Evolutionary conservation across 768 basidiomycete species (phyloP), one percentile per base, ranked within the genome.

Genomic region (Pisolithus albus): DNA sequence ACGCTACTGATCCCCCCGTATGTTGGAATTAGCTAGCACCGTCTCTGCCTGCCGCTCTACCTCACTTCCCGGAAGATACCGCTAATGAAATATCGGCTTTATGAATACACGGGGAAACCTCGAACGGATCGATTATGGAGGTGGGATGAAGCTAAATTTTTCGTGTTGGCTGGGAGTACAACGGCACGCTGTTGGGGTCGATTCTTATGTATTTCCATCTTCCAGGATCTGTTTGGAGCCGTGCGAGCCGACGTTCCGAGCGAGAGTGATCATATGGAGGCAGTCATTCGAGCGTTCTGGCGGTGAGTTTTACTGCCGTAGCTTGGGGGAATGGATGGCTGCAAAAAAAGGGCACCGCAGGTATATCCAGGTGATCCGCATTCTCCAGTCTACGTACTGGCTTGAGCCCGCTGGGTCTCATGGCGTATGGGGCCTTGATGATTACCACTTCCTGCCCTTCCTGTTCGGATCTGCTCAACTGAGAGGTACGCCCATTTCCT

Each of bases 351-450:
- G 30, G 30, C n/a, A 30, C 7, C 45, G 2, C 46, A 79, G 78
- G 58, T 94, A 92, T 60, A 79, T 92, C 30, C 70, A 81, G 46
- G 78, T 87, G 45, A 91, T 91, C 90, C 82, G 96, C 0, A 61
- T 81, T 10, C 75, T 99, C 2, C 94, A 98, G 59, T 92, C 90
- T 4, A 83, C 85, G 3, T 99, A 99, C 64, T 96, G 94, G 92
- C 80, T 97, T 0, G 95, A 99, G 65, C 95, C 95, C 4, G 95
- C 95, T 7, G 94, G 95, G n/a, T 98, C 96, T 1, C 95, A 98
- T 64, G 95, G 95, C 0, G 95, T 97, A 0, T 98, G 94, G 89
- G 95, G 95, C 1, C 71, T 98, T 50, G 93, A 96, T 59, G 93
- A 97, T 61, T 99, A 97, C 61, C 93, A 96, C 60, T 99, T 95